Evolutionary conservation across 164 flowering plant species (phyloP), one percentile per base, ranked within the genome.

Genomic region (Annona squamosa): DNA sequence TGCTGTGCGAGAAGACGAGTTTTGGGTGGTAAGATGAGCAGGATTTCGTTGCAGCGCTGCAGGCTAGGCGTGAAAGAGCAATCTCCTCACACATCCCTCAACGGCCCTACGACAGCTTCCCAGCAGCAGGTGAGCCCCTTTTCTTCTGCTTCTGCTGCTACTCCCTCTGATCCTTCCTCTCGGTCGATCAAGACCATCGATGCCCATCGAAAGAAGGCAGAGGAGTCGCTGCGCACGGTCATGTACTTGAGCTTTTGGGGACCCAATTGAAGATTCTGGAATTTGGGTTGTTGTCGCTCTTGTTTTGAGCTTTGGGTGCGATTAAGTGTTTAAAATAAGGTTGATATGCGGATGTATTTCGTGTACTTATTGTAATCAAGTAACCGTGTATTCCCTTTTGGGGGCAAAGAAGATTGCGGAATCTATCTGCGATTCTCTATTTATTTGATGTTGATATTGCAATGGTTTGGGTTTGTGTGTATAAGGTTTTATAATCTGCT

Each of bases 61-160:
- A 1, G 68, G 71, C 88, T 81, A 70, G 84, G 77, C 62, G 81
- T 87, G 78, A 86, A 86, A 77, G 88, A 86, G 2, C 87, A 85
- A 64, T 83, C 80, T 1, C 71, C 86, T 16, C 37, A 26, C 37
- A 84, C 81, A 65, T 76, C 87, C 7, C 46, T 84, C 47, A 77
- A 77, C 59, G 83, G 86, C 3, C 52, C 63, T 7, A 7, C 17
- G 10, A 37, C 79, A 7, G 0, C 65, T 3, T 5, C 74, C 18
- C 80, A 87, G 0, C 77, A 80, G 80, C 84, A 84, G 70, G 79
- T 72, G 0, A 74, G 85, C 79, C 69, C 77, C 41, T 74, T 82
- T 43, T 78, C 86, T 0, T 62, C 73, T 4, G 77, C 81, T 42
- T 5, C 73, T 4, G 85, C 81, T 18, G 71, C 73, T 4, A 84